These are phyloP conservation scores for Fusarium transvaalense DNA, from an alignment of 2,329 filamentous ascomycete species.

Conservation along the genomic window DNA sequence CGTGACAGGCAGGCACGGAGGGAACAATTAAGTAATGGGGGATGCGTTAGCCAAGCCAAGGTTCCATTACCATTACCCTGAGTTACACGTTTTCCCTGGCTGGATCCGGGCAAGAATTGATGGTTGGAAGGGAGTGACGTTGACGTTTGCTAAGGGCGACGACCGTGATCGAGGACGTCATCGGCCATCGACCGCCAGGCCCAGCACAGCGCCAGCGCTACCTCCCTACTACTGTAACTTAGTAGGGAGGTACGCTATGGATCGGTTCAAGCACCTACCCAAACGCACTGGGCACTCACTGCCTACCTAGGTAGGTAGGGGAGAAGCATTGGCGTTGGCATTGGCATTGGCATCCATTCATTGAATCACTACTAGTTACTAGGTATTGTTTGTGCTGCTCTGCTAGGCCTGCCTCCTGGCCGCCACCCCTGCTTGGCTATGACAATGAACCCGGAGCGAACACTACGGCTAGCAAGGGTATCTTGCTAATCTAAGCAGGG, in stretches of 20 bases:
- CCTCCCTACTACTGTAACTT: too few relatives aligned
- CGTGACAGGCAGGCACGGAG: conserved; percentile 37
- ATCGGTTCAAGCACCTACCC: conserved; percentile 15
- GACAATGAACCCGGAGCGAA: conserved; percentile 31
- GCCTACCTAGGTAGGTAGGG: too few relatives aligned
- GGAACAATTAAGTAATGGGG: conserved; percentile 17
- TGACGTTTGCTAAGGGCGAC: conserved; percentile 53
- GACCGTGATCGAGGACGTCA: conserved; percentile 52
- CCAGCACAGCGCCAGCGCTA: conserved; percentile 11
- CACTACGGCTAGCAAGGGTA: conserved; percentile 34
- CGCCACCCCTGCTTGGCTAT: conserved; percentile 21
- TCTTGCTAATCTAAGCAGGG: conserved; percentile 26
- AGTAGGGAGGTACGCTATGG: too few relatives aligned
- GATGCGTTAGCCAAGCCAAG: conserved; percentile 7
- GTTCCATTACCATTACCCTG: conserved; percentile 20
- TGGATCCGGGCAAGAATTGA: conserved; percentile 39
- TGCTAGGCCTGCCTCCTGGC: conserved; percentile 16
- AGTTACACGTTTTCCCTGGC: conserved; percentile 32
- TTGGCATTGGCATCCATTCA: conserved; percentile 14
- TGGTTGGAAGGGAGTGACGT: conserved; percentile 50
- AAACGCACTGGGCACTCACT: conserved; percentile 7
- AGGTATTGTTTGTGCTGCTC: neutral
- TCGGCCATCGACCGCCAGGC: conserved; percentile 32
- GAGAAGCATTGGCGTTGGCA: conserved; percentile 2
- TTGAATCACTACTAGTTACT: conserved; percentile 37